Evolutionary conservation across 2,329 filamentous ascomycete species (phyloP).

Genomic region (Penicillium sp.): DNA sequence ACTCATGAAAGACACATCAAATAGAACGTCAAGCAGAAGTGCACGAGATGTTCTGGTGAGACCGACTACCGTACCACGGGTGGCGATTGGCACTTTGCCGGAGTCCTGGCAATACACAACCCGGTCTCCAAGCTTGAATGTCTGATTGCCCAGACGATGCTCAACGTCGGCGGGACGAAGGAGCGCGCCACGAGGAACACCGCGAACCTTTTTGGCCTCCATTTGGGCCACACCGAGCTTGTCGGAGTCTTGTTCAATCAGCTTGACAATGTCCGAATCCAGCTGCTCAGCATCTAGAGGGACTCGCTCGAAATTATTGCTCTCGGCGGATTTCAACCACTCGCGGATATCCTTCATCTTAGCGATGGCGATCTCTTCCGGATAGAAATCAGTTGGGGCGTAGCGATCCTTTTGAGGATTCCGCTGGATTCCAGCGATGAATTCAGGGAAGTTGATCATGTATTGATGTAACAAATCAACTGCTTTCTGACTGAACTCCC

Average conservation of each 20-base stretch:
- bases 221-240: conserved; percentile 55
- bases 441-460: conserved; percentile 92
- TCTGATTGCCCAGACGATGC: conserved; percentile 82
- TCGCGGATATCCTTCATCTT: conserved; percentile 91
- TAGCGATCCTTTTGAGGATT: conserved; percentile 86
- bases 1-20: conserved; percentile 95
- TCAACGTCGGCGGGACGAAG: conserved; percentile 96
- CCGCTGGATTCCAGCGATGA: conserved; percentile 82
- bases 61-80: conserved; percentile 89
- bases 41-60: conserved; percentile 85
- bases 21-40: conserved; percentile 85
- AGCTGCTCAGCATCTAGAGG: conserved; percentile 95
- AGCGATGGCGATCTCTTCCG: conserved; percentile 67
- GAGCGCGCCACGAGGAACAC: conserved; percentile 82
- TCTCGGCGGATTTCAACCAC: conserved; percentile 90
- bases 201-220: conserved; percentile 69
- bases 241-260: conserved; percentile 77
- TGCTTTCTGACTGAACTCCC: conserved; percentile 92
- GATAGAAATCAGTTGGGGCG: conserved; percentile 83
- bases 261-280: conserved; percentile 83
- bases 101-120: conserved; percentile 91
- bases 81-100: conserved; percentile 91
- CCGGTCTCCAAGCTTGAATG: conserved; percentile 81
- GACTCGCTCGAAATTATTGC: conserved; percentile 92
- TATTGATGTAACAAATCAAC: conserved; percentile 80